These are phyloP conservation scores for Yarrowia porcina DNA, from an alignment of 805 yeast genomes.

Conservation along the genomic window DNA sequence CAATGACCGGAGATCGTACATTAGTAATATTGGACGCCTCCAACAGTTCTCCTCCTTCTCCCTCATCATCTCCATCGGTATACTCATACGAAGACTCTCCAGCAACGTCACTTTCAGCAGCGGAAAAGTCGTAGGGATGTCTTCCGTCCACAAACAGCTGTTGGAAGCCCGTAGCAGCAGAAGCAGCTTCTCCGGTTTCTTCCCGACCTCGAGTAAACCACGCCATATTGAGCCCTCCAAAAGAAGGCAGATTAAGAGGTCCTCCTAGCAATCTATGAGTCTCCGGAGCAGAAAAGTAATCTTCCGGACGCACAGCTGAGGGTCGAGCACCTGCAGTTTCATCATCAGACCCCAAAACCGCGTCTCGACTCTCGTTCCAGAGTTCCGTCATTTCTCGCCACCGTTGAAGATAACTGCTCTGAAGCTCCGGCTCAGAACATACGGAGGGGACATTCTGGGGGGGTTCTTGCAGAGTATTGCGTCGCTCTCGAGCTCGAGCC, in stretches of 20 bases:
- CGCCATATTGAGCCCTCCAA: constrained; percentile 16
- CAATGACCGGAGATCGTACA: constrained; percentile 29
- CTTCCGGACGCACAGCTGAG: neutral
- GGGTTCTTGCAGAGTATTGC: constrained; percentile 3
- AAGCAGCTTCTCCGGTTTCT: neutral
- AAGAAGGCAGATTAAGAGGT: constrained; percentile 11
- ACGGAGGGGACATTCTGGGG: neutral
- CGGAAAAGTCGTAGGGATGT: constrained; percentile 22
- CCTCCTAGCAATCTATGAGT: neutral
- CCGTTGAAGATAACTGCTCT: constrained; percentile 20
- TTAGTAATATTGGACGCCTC: neutral
- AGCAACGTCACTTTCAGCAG: constrained; percentile 3
- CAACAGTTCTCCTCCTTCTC: constrained; percentile 28
- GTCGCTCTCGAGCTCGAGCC: constrained; percentile 2
- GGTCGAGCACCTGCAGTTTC: constrained; percentile 3
- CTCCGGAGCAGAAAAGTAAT: constrained; percentile 17
- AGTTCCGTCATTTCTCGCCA: constrained; percentile 11
- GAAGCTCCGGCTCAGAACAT: constrained; percentile 10
- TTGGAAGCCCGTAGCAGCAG: constrained; percentile 14
- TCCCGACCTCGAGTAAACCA: constrained; percentile 1
- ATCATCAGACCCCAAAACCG: constrained; percentile 16
- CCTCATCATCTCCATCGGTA: constrained; percentile 29
- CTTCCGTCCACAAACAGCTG: constrained; percentile 21
- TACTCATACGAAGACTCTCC: constrained; percentile 1
- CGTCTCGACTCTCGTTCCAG: constrained; percentile 17